These are phyloP conservation scores for Botrytis squamosa DNA, from an alignment of 2,329 filamentous ascomycete species.

Conservation along the genomic window DNA sequence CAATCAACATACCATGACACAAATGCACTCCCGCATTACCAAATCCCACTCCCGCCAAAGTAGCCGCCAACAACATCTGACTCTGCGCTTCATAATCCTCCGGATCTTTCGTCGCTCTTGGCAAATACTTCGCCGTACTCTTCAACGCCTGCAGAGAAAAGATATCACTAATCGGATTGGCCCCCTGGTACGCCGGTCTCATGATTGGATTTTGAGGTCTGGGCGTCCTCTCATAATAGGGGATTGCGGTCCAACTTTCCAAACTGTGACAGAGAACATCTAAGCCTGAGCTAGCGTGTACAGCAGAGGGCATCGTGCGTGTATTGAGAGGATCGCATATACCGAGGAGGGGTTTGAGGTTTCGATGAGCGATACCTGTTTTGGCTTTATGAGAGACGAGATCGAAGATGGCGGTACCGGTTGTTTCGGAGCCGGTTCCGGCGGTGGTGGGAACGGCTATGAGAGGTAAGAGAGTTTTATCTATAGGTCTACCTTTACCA, in stretches of 20 bases:
- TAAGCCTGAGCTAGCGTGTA: constrained; percentile 86
- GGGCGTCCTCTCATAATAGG: constrained; percentile 81
- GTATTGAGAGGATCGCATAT: constrained; percentile 88
- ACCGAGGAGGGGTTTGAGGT: constrained; percentile 90
- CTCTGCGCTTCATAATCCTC: constrained; percentile 91
- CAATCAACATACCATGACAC: constrained; percentile 54
- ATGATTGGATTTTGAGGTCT: constrained; percentile 86
- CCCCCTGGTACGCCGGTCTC: constrained; percentile 91
- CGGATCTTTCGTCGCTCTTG: constrained; percentile 79
- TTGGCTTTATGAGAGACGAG: constrained; percentile 86
- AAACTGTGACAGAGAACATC: constrained; percentile 95
- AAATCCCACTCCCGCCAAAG: constrained; percentile 91
- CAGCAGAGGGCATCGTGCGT: constrained; percentile 89
- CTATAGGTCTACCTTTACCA: constrained; percentile 77
- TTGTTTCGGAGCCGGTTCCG: constrained; percentile 89
- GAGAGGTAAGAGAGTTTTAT: constrained; percentile 68
- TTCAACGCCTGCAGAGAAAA: constrained; percentile 86
- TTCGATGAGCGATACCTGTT: constrained; percentile 92
- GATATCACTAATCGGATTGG: constrained; percentile 96
- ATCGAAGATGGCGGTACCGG: constrained; percentile 97
- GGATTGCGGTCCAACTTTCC: constrained; percentile 97
- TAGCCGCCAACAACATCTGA: constrained; percentile 93
- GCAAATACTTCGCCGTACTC: constrained; percentile 87
- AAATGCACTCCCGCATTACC: constrained; percentile 96
- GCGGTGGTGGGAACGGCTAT: constrained; percentile 84